Evolutionary conservation across 1,139 yeast genomes (phyloP).

Genomic region (Hyphopichia wangnamkhiaoensis): DNA sequence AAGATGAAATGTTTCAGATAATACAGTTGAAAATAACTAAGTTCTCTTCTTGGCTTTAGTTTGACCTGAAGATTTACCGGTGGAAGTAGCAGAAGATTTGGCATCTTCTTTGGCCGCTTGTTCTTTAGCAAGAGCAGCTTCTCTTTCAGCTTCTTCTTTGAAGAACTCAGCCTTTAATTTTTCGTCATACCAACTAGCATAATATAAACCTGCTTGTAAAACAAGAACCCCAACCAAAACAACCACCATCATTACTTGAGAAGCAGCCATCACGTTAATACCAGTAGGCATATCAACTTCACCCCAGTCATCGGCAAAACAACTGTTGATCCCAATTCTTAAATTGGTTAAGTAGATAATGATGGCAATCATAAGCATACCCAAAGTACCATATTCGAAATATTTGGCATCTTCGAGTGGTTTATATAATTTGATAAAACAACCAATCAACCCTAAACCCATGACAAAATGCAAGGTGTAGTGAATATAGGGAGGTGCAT

Average conservation of each 20-base stretch:
- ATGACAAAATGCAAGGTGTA: constrained; percentile 63
- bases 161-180: constrained; percentile 55
- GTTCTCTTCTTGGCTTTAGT: constrained; percentile 17
- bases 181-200: constrained; percentile 76
- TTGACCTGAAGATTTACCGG: constrained; percentile 9
- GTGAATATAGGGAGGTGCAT: constrained; percentile 59
- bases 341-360: constrained; percentile 85
- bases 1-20: neutral
- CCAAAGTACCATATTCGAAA: constrained; percentile 87
- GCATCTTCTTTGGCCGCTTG: constrained; percentile 18
- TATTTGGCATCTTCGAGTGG: constrained; percentile 81
- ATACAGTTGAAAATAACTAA: constrained; percentile 8
- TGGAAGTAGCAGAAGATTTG: constrained; percentile 14
- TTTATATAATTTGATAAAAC: constrained; percentile 77
- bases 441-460: constrained; percentile 67
- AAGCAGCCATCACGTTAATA: constrained; percentile 87
- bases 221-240: constrained; percentile 75
- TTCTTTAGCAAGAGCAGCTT: constrained; percentile 15
- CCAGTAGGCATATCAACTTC: constrained; percentile 88
- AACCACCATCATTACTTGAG: constrained; percentile 73
- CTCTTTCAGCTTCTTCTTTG: constrained; percentile 37
- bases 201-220: constrained; percentile 87
- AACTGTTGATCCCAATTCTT: constrained; percentile 75
- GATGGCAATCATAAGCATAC: constrained; percentile 66
- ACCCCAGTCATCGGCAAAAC: constrained; percentile 81